A percentile compares a stretch with the other conserved stretches of the same genome.
These are phyloP conservation scores for Dothideomycetes sp. DNA, from an alignment of 2,329 filamentous ascomycete species.

Conservation along the genomic window DNA sequence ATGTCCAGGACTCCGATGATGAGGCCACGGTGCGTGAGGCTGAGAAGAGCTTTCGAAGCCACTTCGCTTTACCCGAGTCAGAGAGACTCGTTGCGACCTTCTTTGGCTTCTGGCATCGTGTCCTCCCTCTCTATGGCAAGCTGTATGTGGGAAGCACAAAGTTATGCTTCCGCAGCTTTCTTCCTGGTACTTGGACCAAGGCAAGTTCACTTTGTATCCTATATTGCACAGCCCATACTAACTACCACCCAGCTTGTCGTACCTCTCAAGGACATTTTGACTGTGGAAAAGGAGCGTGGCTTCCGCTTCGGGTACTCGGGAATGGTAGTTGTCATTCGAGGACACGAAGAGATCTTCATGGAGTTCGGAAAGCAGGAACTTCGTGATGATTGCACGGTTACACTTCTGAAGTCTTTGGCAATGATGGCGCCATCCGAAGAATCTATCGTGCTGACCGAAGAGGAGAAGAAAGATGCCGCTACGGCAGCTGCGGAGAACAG, in stretches of 20 bases:
- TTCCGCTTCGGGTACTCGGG: conserved; percentile 88
- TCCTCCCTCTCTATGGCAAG: conserved; percentile 88
- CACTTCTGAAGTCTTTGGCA: conserved; percentile 67
- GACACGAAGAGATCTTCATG: conserved; percentile 93
- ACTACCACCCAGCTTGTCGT: conserved; percentile 53
- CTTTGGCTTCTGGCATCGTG: conserved; percentile 83
- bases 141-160: conserved; percentile 83
- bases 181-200: conserved; percentile 84
- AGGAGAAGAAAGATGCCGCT: conserved; percentile 62
- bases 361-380: conserved; percentile 72
- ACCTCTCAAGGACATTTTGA: conserved; percentile 84
- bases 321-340: conserved; percentile 83
- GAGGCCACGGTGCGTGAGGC: conserved; percentile 45
- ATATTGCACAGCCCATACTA: conserved; percentile 9
- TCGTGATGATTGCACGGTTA: conserved; percentile 82
- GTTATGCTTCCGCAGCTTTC: conserved; percentile 86
- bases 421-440: conserved; percentile 61
- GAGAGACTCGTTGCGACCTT: conserved; percentile 84
- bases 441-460: conserved; percentile 55
- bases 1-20: conserved; percentile 46
- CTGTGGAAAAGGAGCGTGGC: conserved; percentile 87
- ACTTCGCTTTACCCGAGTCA: conserved; percentile 78
- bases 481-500: conserved; percentile 66
- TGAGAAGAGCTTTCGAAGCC: conserved; percentile 66
- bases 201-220: conserved; percentile 22